Percentiles rank a stretch among this genome's conserved stretches.
These are phyloP conservation scores for Lactarius indigo DNA, from an alignment of 768 basidiomycete genomes.

Conservation along the genomic window DNA sequence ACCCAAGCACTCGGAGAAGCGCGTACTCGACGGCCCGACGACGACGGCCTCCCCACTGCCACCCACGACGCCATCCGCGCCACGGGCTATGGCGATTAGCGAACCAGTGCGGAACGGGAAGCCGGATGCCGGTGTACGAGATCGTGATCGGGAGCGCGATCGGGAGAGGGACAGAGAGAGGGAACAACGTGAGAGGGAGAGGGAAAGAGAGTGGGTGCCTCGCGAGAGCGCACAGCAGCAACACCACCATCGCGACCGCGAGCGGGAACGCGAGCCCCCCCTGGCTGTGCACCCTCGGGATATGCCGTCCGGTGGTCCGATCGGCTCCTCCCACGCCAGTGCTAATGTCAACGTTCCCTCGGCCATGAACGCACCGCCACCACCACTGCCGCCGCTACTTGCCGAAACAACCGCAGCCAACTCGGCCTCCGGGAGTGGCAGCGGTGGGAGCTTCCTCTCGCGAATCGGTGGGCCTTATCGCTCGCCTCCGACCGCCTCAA, in stretches of 20 bases:
- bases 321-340: not conserved
- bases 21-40: conserved; percentile 48
- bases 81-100: conserved; percentile 61
- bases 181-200: not conserved
- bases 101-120: conserved; percentile 43
- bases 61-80: conserved; percentile 62
- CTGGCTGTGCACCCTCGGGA: conserved; percentile 11
- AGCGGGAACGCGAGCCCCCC: conserved; percentile 4
- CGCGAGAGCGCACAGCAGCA: conserved; percentile 23
- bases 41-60: conserved; percentile 38
- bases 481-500: conserved; percentile 30
- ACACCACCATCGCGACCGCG: conserved; percentile 12
- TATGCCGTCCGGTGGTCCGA: conserved; percentile 7
- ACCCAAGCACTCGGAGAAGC: conserved; percentile 45
- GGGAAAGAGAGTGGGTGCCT: conserved; percentile 18
- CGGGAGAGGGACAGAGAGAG: conserved; percentile 32
- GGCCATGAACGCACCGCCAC: conserved; percentile 1
- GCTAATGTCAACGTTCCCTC: not conserved
- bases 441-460: conserved; percentile 43
- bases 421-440: not conserved
- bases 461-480: conserved; percentile 62
- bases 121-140: conserved; percentile 36
- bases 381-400: conserved; percentile 2
- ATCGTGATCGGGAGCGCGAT: conserved; percentile 50
- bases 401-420: not conserved